Evolutionary conservation across 2,329 filamentous ascomycete genomes (phyloP).

Genomic region (Lachnellula willkommii): DNA sequence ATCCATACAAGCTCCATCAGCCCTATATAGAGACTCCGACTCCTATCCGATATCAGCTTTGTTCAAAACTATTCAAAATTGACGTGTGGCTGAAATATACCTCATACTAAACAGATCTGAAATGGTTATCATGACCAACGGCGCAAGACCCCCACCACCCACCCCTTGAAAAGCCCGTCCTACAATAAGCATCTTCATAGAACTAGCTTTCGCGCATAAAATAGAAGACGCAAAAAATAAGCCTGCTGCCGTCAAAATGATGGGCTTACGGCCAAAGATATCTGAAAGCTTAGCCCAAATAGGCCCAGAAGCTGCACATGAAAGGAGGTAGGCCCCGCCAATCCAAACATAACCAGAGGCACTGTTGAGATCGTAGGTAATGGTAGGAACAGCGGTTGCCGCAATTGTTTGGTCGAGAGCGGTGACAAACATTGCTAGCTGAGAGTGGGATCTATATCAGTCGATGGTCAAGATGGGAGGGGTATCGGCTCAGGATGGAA

Average conservation of each 20-base stretch:
- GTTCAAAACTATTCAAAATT: neutral
- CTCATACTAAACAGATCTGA: constrained; percentile 57
- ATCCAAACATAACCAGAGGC: constrained; percentile 48
- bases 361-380: constrained; percentile 37
- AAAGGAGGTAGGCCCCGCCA: constrained; percentile 40
- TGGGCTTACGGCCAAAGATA: constrained; percentile 61
- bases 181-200: constrained; percentile 57
- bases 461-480: neutral
- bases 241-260: constrained; percentile 55
- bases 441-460: neutral
- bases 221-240: constrained; percentile 59
- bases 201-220: constrained; percentile 51
- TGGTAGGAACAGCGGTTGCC: constrained; percentile 37
- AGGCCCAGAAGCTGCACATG: constrained; percentile 42
- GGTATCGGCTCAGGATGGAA: neutral
- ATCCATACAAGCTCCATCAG: constrained; percentile 57
- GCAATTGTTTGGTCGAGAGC: constrained; percentile 31
- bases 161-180: constrained; percentile 58
- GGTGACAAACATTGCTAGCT: neutral
- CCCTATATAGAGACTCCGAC: constrained; percentile 31
- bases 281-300: constrained; percentile 56
- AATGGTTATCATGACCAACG: constrained; percentile 59
- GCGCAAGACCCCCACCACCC: constrained; percentile 58
- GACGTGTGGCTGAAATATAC: neutral
- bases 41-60: neutral